Conservation (phyloP, 2,329 filamentous ascomycete species). For the Exophiala aquamarina region DNA sequence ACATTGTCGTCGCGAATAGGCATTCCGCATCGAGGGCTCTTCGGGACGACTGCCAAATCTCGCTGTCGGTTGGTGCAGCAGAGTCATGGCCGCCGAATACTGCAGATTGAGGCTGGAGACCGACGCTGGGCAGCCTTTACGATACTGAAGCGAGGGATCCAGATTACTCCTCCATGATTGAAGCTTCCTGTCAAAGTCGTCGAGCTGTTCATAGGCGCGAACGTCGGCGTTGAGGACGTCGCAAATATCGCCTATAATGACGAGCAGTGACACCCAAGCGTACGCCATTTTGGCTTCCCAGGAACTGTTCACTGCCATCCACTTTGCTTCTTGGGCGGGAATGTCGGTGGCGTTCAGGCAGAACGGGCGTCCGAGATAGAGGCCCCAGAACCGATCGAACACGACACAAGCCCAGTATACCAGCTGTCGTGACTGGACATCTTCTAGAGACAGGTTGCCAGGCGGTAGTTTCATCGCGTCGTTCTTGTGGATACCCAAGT, state of each 20-base stretch:
- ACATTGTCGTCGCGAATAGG: constrained; percentile 16
- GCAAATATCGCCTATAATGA: constrained; percentile 18
- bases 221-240: constrained; percentile 16
- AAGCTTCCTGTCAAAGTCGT: constrained; percentile 14
- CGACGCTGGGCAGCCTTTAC: too few species aligned
- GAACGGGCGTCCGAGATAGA: constrained; percentile 23
- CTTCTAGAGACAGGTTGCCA: constrained; percentile 13
- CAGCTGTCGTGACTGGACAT: constrained; percentile 19
- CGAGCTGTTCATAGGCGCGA: constrained; percentile 7
- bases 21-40: too few species aligned
- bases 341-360: constrained; percentile 17
- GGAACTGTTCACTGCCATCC: neutral
- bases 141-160: constrained; percentile 12
- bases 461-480: neutral
- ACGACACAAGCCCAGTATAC: constrained; percentile 22
- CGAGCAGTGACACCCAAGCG: constrained; percentile 17
- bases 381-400: constrained; percentile 20
- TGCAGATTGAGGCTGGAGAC: too few species aligned
- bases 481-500: constrained; percentile 22
- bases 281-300: constrained; percentile 17
- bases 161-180: constrained; percentile 15
- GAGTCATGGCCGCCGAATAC: too few species aligned
- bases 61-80: too few species aligned
- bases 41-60: too few species aligned
- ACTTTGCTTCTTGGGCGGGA: neutral